Evolutionary conservation across 1,284 basidiomycete genomes (phyloP), one percentile per base, ranked within the genome.

Genomic region (Fomitopsis betulina): DNA sequence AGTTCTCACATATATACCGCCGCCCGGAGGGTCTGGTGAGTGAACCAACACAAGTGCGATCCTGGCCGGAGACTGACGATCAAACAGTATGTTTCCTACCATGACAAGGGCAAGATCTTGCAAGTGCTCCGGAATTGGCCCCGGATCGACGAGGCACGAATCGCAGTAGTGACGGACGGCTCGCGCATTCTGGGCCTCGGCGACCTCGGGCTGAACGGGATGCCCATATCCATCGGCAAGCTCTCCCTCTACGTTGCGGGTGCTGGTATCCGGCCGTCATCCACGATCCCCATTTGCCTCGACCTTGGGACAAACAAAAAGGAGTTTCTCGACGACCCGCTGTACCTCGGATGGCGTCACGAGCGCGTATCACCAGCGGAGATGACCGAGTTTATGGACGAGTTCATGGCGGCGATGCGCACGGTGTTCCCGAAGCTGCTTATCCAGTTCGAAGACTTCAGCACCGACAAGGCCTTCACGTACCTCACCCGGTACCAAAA

Each of bases 211-310:
- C 79, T 89, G 32, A 91, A 91, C 65, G 89, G 89, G n/a, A 92
- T 96, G 87, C 93, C 93, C 2, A 98, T 98, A 67, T 86, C 91
- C 21, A 91, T 96, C 61, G 95, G 95, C 47, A 98, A 98, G 75
- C 80, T 98, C 13, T 94, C 91, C 23, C 82, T 98, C 38, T 98
- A 97, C 70, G 82, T 96, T 60, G 93, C 93, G 35, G 93, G 93
- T 47, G 91, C 91, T 60, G 89, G 89, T 56, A 89, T 97, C 62
- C 89, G 91, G 57, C 94, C 93, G 4, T 76, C 84, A 37, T 91
- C 92, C 3, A 92, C 91, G 12, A 79, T 98, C 37, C 94, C 95
- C 23, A 94, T 98, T 66, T 89, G 82, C 65, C 78, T 93, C 54
- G 89, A 93, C 74, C 82, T 95, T 57, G 96, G 95, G 40, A 97